These are phyloP conservation scores for Tuctoria greenei DNA, from an alignment of 176 grass and related monocot species.

Conservation along the genomic window DNA sequence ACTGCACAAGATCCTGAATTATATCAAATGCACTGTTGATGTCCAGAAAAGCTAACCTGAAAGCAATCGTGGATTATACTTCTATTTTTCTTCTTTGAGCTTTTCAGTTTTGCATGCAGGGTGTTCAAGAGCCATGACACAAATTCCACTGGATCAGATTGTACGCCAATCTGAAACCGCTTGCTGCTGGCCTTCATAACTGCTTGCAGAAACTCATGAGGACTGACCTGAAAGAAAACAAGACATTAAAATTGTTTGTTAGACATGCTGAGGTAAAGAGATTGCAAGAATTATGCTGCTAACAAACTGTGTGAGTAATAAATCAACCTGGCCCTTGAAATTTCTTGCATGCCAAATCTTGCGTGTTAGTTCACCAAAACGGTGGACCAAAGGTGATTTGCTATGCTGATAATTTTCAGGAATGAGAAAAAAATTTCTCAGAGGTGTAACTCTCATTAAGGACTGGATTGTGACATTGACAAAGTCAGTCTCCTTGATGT, in stretches of 20 bases:
- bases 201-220: conserved; percentile 97
- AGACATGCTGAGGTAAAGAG: not conserved
- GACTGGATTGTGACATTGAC: conserved; percentile 98
- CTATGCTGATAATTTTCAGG: conserved; percentile 90
- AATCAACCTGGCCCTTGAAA: conserved; percentile 91
- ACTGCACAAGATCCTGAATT: conserved; percentile 2
- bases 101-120: conserved; percentile 72
- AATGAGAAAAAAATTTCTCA: conserved; percentile 99
- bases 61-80: conserved; percentile 98
- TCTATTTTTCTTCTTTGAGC: conserved; percentile 78
- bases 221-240: conserved; percentile 76
- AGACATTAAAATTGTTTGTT: conserved; percentile 1
- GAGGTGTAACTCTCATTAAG: conserved; percentile 90
- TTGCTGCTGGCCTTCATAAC: conserved; percentile 96
- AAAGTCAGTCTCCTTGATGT: conserved; percentile 99
- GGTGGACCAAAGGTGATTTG: conserved; percentile 91
- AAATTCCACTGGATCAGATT: conserved; percentile 97
- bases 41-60: conserved; percentile 58
- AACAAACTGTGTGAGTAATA: conserved; percentile 23
- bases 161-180: conserved; percentile 91
- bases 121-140: conserved; percentile 96
- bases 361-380: conserved; percentile 91
- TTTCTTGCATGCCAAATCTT: conserved; percentile 98
- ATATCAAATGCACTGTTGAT: conserved; percentile 17
- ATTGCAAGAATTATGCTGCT: conserved; percentile 8